Percentiles rank a stretch among this genome's conserved stretches.
phyloP scores from a whole-genome alignment of 768 basidiomycete species.

The Termitomyces sp. region DNA sequence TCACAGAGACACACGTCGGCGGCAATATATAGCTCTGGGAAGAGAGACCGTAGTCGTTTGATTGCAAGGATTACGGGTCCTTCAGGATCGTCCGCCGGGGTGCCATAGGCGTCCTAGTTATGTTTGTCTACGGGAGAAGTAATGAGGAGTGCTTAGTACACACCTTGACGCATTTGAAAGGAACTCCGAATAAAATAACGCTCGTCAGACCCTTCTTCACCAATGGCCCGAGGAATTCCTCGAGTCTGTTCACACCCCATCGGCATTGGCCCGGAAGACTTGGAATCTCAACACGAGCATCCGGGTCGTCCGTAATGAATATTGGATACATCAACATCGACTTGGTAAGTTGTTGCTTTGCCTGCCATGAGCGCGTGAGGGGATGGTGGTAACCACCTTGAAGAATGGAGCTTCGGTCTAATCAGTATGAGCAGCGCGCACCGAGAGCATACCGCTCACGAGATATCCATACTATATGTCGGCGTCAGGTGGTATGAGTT shows the following conservation, averaged over 20 bases:
- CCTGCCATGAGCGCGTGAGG: conserved; percentile 85
- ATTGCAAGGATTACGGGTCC: conserved; percentile 97
- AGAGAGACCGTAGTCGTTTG: conserved; percentile 69
- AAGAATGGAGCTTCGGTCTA: conserved; percentile 63
- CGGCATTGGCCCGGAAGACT: conserved; percentile 83
- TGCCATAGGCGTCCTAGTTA: conserved; percentile 72
- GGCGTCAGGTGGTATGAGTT: not conserved
- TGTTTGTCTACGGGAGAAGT: not conserved
- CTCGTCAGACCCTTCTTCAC: conserved; percentile 87
- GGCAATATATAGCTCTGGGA: conserved; percentile 85
- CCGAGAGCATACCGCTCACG: conserved; percentile 31
- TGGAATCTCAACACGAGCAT: conserved; percentile 75
- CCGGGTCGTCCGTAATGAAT: conserved; percentile 93
- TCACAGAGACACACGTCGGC: conserved; percentile 99
- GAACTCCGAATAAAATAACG: conserved; percentile 95
- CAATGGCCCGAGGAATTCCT: conserved; percentile 82
- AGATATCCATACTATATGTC: conserved; percentile 45
- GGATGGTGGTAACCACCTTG: conserved; percentile 96
- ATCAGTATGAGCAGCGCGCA: conserved; percentile 9
- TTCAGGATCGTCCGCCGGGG: conserved; percentile 83
- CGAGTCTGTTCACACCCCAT: conserved; percentile 95
- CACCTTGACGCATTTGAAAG: conserved; percentile 77
- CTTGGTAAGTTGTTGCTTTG: conserved; percentile 74
- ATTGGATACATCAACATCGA: conserved; percentile 99
- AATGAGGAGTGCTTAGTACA: not conserved